phyloP scores from a whole-genome alignment of 129 eudicot species.

The Deinandra increscens region DNA sequence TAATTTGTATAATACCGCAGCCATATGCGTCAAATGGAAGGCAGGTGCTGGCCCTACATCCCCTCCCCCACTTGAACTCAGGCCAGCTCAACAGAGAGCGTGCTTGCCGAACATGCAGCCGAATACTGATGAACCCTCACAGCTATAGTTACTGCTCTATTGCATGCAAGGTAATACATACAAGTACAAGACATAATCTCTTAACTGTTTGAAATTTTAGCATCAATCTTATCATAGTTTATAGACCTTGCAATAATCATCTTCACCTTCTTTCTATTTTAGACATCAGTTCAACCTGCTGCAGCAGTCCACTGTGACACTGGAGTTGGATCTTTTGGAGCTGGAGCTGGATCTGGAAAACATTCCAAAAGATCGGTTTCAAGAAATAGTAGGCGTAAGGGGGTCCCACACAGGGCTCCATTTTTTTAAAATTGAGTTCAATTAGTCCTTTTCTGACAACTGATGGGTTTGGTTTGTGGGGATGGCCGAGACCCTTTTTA shows the following conservation, averaged over 20 bases:
- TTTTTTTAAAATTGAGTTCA: not conserved
- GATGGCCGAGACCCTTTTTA: not conserved
- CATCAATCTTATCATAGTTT: not conserved
- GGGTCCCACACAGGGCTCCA: constrained; percentile 49
- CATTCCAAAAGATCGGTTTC: not conserved
- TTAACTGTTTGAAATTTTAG: not conserved
- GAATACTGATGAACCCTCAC: not conserved
- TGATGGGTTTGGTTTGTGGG: not conserved
- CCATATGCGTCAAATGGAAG: constrained; percentile 46
- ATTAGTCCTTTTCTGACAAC: not conserved
- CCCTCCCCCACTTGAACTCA: constrained; percentile 9
- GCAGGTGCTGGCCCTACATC: constrained; percentile 18
- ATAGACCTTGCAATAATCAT: not conserved
- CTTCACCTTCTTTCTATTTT: not conserved
- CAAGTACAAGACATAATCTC: not conserved
- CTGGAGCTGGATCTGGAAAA: too few species aligned
- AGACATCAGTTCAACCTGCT: not conserved
- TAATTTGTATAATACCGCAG: constrained; percentile 31
- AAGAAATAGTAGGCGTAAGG: constrained; percentile 33
- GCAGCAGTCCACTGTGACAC: not conserved
- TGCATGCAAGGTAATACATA: constrained; percentile 21
- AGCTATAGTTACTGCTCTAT: constrained; percentile 13
- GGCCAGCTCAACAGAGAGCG: not conserved
- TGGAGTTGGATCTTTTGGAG: not conserved
- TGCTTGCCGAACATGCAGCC: constrained; percentile 9